Base-by-base conservation (phyloP, 768 basidiomycete species). In the Leccinum subgranulosum region DNA sequence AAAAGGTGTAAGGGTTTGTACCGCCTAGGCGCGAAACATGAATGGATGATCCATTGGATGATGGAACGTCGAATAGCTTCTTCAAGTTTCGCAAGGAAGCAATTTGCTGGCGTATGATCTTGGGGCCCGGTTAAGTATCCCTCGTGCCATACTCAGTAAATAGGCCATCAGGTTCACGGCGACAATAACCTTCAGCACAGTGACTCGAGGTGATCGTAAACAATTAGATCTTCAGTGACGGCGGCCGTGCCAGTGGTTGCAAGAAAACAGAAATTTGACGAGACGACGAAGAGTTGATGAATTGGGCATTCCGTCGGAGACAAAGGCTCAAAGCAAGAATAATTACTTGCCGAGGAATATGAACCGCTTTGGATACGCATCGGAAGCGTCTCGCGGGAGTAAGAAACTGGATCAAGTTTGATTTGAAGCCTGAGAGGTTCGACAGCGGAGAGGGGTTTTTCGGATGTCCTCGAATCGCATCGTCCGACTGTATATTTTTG, bases 141-240 rank as follows among this genome's bases (percentile, higher is more conserved):
- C 62, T 92, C 90, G 56, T 87, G 90, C 90, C 88, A 91, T n/a
- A n/a, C n/a, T n/a, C n/a, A 81, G 64, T 0, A 86, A 88, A 64
- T 86, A 81, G 45, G 83, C 73, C 34, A 88, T 71, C 7, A 91
- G 74, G 64, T 90, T 85, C 11, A 87, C 66, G 17, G 78, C 78
- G 9, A 75, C 75, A 23, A 83, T 64, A 59, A 84, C 87, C 66
- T 92, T 91, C 29, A 92, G 77, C 2, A 88, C 86, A 0, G 78
- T 0, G 85, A 85, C 65, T 92, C 90, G 17, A 90, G 74, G 3
- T 88, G 81, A 66, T 92, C 84, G 62, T 92, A 91, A 63, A 90
- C 83, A 25, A 50, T 63, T 14, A 51, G 68, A 64, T 87, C 89
- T 34, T 81, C 80, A 1, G 88, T 78, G 3, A 76, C 77, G 0